phyloP scores from a whole-genome alignment of 179 eudicot species.

The Pouteria campechiana region DNA sequence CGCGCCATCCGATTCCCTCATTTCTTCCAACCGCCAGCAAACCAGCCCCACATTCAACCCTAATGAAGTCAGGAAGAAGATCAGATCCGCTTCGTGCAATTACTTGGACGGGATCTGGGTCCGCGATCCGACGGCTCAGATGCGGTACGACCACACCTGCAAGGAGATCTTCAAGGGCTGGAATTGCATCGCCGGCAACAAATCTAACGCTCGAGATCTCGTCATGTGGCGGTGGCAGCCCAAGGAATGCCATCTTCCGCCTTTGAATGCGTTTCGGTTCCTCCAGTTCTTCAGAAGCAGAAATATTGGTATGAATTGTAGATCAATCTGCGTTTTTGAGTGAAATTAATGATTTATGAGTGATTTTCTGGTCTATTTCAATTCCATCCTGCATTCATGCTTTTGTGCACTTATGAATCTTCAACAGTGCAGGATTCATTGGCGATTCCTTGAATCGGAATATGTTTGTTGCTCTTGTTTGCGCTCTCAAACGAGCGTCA shows the following conservation, averaged over 20 bases:
- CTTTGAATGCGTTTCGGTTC: conserved; percentile 48
- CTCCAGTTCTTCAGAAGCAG: conserved; percentile 41
- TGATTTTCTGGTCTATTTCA: background rate
- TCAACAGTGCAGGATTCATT: conserved; percentile 81
- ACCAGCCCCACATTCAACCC: background rate
- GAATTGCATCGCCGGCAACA: conserved; percentile 62
- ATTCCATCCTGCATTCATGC: background rate
- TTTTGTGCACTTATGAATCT: conserved; percentile 14
- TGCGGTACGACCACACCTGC: conserved; percentile 62
- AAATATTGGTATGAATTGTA: conserved; percentile 41
- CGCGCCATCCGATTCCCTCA: conserved; percentile 4
- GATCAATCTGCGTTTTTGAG: background rate
- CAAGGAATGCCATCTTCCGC: conserved; percentile 44
- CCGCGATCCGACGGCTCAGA: conserved; percentile 41
- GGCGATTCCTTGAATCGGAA: conserved; percentile 96
- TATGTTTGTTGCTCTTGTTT: conserved; percentile 94
- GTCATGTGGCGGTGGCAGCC: conserved; percentile 82
- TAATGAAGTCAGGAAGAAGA: background rate
- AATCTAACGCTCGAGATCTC: conserved; percentile 56
- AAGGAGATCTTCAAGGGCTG: conserved; percentile 93
- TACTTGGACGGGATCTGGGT: conserved; percentile 62
- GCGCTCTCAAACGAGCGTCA: conserved; percentile 53
- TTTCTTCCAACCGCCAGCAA: background rate
- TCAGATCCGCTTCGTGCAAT: conserved; percentile 26
- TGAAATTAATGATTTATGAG: background rate